A percentile compares a stretch with the other conserved stretches of the same genome.
Conservation (phyloP, 345 rosid genomes). For the Eucalyptus tenuipes region DNA sequence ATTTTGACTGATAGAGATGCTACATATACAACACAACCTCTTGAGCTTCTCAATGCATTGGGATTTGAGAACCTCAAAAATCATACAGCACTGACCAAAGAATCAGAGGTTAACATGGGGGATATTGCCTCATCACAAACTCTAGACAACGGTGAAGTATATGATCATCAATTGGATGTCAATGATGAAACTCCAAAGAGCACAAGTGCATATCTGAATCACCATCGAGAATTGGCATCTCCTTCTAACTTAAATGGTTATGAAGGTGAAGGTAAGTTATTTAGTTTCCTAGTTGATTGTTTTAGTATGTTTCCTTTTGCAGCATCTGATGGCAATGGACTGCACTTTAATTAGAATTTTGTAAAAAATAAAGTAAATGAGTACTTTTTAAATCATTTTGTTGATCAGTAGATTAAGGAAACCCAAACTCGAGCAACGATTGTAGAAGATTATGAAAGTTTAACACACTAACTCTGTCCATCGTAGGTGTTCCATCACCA, state of each 20-base stretch:
- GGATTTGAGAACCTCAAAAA: slow-evolving; percentile 42
- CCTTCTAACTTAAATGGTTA: slow-evolving; percentile 39
- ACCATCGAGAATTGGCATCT: slow-evolving; percentile 14
- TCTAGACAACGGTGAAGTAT: slow-evolving; percentile 8
- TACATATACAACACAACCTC: slow-evolving; percentile 91
- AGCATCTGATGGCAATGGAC: not conserved
- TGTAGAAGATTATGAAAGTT: not conserved
- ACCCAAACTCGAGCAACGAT: not conserved
- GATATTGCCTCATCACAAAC: not conserved
- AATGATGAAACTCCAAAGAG: slow-evolving; percentile 18
- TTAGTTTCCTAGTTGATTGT: not conserved
- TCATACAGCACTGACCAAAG: slow-evolving; percentile 18
- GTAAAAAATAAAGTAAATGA: not conserved
- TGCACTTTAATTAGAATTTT: not conserved
- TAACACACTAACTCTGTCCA: not conserved
- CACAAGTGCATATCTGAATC: slow-evolving; percentile 3
- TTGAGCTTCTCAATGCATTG: slow-evolving; percentile 83
- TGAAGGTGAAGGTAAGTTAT: slow-evolving; percentile 38
- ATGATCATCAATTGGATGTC: slow-evolving; percentile 16
- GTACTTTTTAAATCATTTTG: not conserved
- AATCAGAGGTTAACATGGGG: slow-evolving; percentile 25
- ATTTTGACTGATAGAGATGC: slow-evolving; percentile 55
- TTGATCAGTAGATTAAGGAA: not conserved
- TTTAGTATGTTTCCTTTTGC: not conserved
- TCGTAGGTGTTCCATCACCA: slow-evolving; percentile 70